Percentiles rank a stretch among this genome's conserved stretches.
Evolutionary conservation across 192 early-diverging fungal species (phyloP).

Genomic region (Linnemannia hyalina): DNA sequence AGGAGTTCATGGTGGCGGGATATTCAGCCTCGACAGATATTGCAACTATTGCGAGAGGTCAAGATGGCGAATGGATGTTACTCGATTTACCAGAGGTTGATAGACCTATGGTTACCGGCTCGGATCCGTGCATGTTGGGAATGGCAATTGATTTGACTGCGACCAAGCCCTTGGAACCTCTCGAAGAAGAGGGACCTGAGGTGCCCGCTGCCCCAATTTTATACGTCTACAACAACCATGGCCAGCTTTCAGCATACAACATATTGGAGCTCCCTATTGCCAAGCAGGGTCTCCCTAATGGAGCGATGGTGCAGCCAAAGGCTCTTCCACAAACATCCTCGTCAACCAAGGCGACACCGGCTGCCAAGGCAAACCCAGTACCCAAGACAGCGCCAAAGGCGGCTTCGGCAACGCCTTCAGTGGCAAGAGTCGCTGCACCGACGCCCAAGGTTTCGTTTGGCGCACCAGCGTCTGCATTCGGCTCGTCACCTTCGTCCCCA

Average conservation of each 20-base stretch:
- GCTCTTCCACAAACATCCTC: constrained; percentile 4
- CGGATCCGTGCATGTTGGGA: constrained; percentile 78
- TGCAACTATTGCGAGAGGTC: constrained; percentile 62
- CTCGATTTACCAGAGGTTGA: constrained; percentile 75
- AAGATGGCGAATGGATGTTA: constrained; percentile 71
- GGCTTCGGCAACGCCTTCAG: background rate
- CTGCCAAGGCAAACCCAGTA: background rate
- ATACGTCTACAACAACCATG: constrained; percentile 78
- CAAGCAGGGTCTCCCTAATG: constrained; percentile 51
- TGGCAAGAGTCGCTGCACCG: background rate
- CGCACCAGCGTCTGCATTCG: background rate
- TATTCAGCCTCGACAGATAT: constrained; percentile 61
- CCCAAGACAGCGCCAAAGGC: background rate
- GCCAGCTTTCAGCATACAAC: constrained; percentile 74
- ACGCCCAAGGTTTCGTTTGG: constrained; percentile 12
- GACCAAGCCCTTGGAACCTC: constrained; percentile 63
- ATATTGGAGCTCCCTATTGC: constrained; percentile 71
- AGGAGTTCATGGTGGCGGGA: constrained; percentile 57
- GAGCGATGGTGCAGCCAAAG: constrained; percentile 51
- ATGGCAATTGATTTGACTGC: constrained; percentile 81
- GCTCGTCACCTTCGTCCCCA: background rate
- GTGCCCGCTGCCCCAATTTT: constrained; percentile 77
- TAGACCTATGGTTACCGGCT: constrained; percentile 71
- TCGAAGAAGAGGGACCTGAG: constrained; percentile 59
- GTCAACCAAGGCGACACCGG: background rate